Evolutionary conservation across 768 basidiomycete genomes (phyloP), one percentile per base, ranked within the genome.

Genomic region (Clathrus columnatus): DNA sequence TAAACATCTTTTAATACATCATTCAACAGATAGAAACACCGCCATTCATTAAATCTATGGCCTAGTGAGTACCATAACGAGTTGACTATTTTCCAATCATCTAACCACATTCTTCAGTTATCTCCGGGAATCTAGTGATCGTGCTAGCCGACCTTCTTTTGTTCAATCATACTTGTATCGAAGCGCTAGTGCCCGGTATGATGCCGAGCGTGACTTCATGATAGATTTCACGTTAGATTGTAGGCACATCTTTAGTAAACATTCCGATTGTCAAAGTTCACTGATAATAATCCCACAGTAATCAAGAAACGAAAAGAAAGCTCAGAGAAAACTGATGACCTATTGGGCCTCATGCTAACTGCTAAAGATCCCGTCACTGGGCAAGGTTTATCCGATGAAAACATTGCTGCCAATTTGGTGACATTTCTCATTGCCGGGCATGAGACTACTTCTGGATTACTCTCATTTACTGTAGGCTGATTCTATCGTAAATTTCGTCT

Each of bases 361-460:
- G 71, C 70, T 7, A 71, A 67, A 27, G 77, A 79, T 60, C 67
- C 72, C 0, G 72, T 73, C 61, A 75, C 76, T 1, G 75, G 77
- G 36, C 58, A 72, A 49, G 59, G 62, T 7, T 62, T 79, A 50
- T 63, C 71, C 0, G 72, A 74, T 42, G 68, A 73, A 49, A 73
- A 68, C 21, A 78, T 79, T 26, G 61, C 68, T 5, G 59, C 70
- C 53, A 77, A 79, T 62, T 72, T 43, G 28, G 54, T 55, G 44
- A 79, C 77, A 1, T 79, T 79, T 70, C 64, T 79, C 16, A 73
- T 78, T 41, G 77, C 77, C 5, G 77, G 72, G 5, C 73, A 74
- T 53, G 72, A 72, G 54, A 72, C 71, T 4, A 68, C 67, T 6
- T 65, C 70, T 54, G 72, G 73, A 63, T 21, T 41, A 57, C 61